phyloP scores from a whole-genome alignment of 208 protist genomes.

The Giardia muris region DNA sequence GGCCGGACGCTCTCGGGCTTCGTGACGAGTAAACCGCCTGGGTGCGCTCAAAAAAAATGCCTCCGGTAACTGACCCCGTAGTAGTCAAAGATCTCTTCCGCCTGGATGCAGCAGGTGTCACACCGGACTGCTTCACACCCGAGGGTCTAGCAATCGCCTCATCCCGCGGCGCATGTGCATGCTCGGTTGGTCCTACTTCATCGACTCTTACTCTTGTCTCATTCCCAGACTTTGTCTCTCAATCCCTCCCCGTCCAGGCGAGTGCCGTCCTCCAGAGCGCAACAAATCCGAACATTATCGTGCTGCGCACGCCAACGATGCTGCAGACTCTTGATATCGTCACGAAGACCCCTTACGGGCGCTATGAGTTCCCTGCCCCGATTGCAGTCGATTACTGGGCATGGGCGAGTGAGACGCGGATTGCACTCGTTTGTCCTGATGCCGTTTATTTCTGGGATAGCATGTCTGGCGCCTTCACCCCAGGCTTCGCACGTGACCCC shows the following conservation, averaged over 20 bases:
- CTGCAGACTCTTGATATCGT: background rate
- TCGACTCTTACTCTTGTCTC: background rate
- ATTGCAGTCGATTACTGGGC: slow-evolving; percentile 38
- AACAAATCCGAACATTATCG: background rate
- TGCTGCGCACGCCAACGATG: background rate
- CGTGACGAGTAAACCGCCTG: too few relatives aligned
- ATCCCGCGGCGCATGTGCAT: background rate
- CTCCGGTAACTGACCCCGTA: background rate
- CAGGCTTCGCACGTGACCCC: background rate
- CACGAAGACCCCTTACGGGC: slow-evolving; percentile 1
- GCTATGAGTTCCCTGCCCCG: background rate
- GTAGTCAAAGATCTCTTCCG: background rate
- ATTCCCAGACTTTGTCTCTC: background rate
- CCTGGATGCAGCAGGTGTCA: background rate
- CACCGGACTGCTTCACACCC: background rate
- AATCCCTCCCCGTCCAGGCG: background rate
- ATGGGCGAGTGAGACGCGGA: slow-evolving; percentile 33
- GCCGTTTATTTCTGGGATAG: slow-evolving; percentile 30
- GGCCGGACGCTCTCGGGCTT: too few relatives aligned
- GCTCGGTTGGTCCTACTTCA: background rate
- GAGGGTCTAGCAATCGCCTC: background rate
- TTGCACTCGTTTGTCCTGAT: slow-evolving; percentile 37
- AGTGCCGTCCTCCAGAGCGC: background rate
- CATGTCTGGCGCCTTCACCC: background rate
- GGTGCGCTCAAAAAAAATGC: too few relatives aligned